phyloP scores from a whole-genome alignment of 169 alveolate species.

The Plasmodium ovale region DNA sequence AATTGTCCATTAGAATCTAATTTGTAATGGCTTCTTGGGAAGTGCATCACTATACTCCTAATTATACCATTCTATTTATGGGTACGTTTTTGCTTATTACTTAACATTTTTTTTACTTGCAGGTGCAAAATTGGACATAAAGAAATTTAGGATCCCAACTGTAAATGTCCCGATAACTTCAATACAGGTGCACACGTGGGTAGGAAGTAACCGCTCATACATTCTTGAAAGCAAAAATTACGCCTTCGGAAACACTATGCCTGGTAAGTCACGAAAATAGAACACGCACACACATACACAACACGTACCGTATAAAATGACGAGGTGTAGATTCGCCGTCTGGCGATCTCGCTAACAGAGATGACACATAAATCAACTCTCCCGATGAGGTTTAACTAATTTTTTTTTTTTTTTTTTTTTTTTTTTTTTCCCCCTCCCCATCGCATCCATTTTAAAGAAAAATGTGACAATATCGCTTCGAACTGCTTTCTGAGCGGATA shows the following conservation, averaged over 20 bases:
- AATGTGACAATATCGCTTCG: neutral
- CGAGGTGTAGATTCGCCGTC: too few relatives aligned
- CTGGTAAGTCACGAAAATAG: constrained; percentile 15
- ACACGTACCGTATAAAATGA: too few relatives aligned
- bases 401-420: neutral
- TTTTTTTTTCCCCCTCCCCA: too few relatives aligned
- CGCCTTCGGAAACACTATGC: neutral
- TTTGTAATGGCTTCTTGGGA: too few relatives aligned
- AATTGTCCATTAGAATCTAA: too few relatives aligned
- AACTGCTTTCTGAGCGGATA: constrained; percentile 35
- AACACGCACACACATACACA: too few relatives aligned
- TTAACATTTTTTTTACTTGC: too few relatives aligned
- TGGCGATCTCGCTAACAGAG: too few relatives aligned
- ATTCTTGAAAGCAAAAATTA: constrained; percentile 9
- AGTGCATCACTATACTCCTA: too few relatives aligned
- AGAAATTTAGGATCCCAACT: neutral
- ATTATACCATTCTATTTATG: too few relatives aligned
- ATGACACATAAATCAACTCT: too few relatives aligned
- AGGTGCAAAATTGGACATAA: neutral
- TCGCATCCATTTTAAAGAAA: constrained; percentile 13
- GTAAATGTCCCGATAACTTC: neutral
- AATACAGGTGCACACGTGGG: constrained; percentile 4
- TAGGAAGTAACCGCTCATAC: neutral
- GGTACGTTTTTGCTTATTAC: too few relatives aligned
- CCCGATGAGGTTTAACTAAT: neutral